Percentiles rank a stretch among this genome's conserved stretches.
Conservation (phyloP, 768 basidiomycete species). For the Ramaria sp. region DNA sequence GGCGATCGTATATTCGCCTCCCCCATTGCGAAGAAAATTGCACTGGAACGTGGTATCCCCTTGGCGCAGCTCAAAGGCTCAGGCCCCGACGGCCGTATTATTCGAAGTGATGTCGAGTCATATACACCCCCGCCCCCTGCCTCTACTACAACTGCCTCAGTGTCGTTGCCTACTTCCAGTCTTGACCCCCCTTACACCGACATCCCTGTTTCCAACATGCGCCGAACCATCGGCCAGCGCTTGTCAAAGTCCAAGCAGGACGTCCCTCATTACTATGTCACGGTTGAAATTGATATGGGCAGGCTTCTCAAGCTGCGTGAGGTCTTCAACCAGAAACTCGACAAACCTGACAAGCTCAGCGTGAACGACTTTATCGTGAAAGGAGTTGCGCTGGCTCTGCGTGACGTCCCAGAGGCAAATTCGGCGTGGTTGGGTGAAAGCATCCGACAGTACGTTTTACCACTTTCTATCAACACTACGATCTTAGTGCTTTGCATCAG, state of each 20-base stretch:
- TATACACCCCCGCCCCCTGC: slow-evolving; percentile 50
- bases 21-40: slow-evolving; percentile 95
- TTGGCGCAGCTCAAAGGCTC: slow-evolving; percentile 83
- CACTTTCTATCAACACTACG: background rate
- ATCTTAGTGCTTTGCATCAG: slow-evolving; percentile 25
- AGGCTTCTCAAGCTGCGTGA: slow-evolving; percentile 87
- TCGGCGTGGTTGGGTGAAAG: slow-evolving; percentile 95
- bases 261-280: slow-evolving; percentile 95
- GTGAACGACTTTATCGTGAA: slow-evolving; percentile 99
- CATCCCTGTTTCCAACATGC: slow-evolving; percentile 87
- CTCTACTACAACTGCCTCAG: slow-evolving; percentile 32
- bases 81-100: slow-evolving; percentile 88
- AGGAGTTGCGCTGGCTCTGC: slow-evolving; percentile 80
- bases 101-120: slow-evolving; percentile 90
- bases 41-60: slow-evolving; percentile 88
- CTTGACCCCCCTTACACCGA: slow-evolving; percentile 72
- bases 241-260: slow-evolving; percentile 90
- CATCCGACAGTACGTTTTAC: slow-evolving; percentile 72
- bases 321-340: slow-evolving; percentile 86
- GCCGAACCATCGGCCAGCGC: slow-evolving; percentile 83
- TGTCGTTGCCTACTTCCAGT: slow-evolving; percentile 38
- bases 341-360: slow-evolving; percentile 87
- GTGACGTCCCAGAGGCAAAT: slow-evolving; percentile 96
- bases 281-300: slow-evolving; percentile 93
- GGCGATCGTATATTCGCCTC: slow-evolving; percentile 89